A percentile compares a stretch with the other conserved stretches of the same genome.
These are phyloP conservation scores for Fragaria ananassa DNA, from an alignment of 306 rosid genomes.

Conservation along the genomic window DNA sequence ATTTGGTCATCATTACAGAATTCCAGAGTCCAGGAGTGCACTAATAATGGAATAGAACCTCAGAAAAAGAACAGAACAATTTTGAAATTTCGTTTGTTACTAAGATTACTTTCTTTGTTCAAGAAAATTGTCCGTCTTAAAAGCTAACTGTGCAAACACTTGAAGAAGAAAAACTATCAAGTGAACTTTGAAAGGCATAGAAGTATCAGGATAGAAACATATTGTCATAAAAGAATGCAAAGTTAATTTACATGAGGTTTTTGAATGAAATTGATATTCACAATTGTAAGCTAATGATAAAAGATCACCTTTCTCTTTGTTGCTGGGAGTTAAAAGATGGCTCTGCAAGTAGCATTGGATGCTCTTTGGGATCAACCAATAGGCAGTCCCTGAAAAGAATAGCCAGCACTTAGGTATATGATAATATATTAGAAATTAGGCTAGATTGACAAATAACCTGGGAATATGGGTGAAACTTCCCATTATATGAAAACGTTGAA, in stretches of 20 bases:
- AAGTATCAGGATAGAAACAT: neutral
- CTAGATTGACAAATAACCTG: neutral
- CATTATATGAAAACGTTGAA: neutral
- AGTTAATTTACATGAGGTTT: neutral
- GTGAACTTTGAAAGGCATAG: neutral
- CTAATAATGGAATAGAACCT: neutral
- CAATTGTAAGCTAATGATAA: constrained; percentile 4
- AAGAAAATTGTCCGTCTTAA: neutral
- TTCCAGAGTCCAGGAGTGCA: neutral
- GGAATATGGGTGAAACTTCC: neutral
- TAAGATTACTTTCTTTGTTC: neutral
- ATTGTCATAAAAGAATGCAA: neutral
- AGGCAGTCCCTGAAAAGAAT: constrained; percentile 70
- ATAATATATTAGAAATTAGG: neutral
- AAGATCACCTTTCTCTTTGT: constrained; percentile 80
- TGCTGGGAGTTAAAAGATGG: constrained; percentile 86
- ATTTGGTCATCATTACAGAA: neutral
- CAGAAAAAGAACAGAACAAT: neutral
- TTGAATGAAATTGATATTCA: neutral
- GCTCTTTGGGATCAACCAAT: constrained; percentile 89
- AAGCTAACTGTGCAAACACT: neutral
- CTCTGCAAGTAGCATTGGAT: constrained; percentile 97
- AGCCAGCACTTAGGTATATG: constrained; percentile 1
- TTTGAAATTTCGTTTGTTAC: neutral
- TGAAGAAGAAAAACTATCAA: neutral